Evolutionary conservation across 1,139 yeast species (phyloP).

Genomic region (Yamadazyma sp.): DNA sequence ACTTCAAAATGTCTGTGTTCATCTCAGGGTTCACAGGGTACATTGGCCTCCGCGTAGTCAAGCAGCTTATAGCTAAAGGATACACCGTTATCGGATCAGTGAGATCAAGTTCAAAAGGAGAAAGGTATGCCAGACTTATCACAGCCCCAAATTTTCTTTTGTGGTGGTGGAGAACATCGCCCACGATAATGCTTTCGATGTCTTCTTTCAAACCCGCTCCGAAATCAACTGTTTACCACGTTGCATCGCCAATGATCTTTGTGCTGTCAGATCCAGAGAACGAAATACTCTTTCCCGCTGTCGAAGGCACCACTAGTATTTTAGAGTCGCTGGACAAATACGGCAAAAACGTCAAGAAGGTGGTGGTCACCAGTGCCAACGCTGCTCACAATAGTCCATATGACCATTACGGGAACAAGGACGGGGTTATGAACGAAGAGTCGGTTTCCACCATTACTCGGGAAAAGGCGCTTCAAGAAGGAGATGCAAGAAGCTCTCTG

Average conservation of each 20-base stretch:
- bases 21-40: conserved; percentile 12
- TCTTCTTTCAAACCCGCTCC: conserved; percentile 13
- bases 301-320: conserved; percentile 34
- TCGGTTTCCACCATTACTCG: conserved; percentile 26
- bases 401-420: conserved; percentile 25
- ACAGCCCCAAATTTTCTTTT: conserved; percentile 20
- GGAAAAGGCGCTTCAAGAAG: conserved; percentile 25
- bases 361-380: conserved; percentile 41
- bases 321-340: conserved; percentile 24
- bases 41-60: conserved; percentile 30
- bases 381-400: conserved; percentile 24
- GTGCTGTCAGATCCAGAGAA: conserved; percentile 16
- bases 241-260: conserved; percentile 16
- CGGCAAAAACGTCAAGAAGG: conserved; percentile 26
- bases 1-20: conserved; percentile 7
- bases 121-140: conserved; percentile 16
- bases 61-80: conserved; percentile 21
- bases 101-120: conserved; percentile 25
- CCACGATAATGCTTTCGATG: conserved; percentile 14
- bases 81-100: conserved; percentile 30
- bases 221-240: conserved; percentile 17
- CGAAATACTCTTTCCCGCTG: conserved; percentile 26
- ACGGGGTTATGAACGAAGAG: conserved; percentile 27
- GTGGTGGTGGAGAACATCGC: conserved; percentile 22
- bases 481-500: conserved; percentile 31